Base-by-base conservation (phyloP, 306 rosid species). In the Pyrus communis region DNA sequence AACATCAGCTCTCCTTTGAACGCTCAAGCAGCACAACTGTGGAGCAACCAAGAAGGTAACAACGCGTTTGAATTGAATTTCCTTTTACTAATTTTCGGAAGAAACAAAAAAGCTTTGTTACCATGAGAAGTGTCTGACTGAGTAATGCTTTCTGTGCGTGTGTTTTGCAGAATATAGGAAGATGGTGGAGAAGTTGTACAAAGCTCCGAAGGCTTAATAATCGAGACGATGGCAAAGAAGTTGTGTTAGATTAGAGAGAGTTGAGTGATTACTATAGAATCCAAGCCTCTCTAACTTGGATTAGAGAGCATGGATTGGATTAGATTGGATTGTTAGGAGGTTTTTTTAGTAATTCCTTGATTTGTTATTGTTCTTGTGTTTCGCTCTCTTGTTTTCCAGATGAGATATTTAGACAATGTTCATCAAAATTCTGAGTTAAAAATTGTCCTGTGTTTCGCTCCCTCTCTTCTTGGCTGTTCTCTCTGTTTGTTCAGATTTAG, bases 1-100 rank as follows among this genome's bases (percentile, higher is more conserved):
- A 93, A 90, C 81, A 91, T 81, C 62, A 91, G 92, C 77, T 92
- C 97, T n/a, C 99, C 99, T 11, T 86, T 96, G 57, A 96, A 96
- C 81, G 82, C 87, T 52, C 98, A 91, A 84, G 99, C 99, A 60
- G 99, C 99, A 17, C 94, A 91, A 77, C 86, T 96, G 55, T 96
- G 98, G 99, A 82, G 83, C 81, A 91, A 92, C 80, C 99, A 96
- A 88, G 89, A 93, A 89, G 99, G 97, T 92, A 81, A 78, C 21
- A 13, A 49, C 55, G 6, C 21, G 7, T 49, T 15, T 49, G 55
- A 15, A 40, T 33, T 67, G 33, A 55, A n/a, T 19, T 30, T 33
- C 5, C 27, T 57, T 57, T 21, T 57, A 21, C 28, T 57, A 57
- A 9, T 57, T 57, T 21, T n/a, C 4, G 6, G 28, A 57, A 22